Conservation (phyloP, 495 filamentous ascomycete species). For the Trichodelitschia bisporula region DNA sequence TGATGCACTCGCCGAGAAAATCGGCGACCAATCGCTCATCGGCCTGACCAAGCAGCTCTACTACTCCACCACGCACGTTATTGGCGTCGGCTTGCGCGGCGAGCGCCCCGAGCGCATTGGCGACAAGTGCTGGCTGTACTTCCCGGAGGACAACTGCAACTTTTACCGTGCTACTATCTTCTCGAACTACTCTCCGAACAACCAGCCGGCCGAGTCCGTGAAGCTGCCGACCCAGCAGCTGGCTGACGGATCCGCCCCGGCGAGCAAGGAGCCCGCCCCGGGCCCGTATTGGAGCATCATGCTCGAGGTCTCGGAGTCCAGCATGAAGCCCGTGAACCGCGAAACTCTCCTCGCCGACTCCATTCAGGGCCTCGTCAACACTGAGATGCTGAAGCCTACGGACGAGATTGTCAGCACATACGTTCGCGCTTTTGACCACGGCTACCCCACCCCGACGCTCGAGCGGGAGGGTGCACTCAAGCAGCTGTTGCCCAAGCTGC, state of each 20-base stretch:
- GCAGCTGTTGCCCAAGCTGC: conserved; percentile 75
- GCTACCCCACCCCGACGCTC: conserved; percentile 85
- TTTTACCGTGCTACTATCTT: conserved; percentile 99
- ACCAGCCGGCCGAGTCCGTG: conserved; percentile 60
- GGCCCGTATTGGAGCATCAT: conserved; percentile 99
- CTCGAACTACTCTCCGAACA: conserved; percentile 99
- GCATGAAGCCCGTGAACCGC: conserved; percentile 77
- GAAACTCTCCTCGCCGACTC: conserved; percentile 63
- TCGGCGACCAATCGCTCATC: conserved; percentile 66
- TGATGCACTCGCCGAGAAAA: conserved; percentile 64
- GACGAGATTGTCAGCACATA: conserved; percentile 98
- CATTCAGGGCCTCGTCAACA: conserved; percentile 94
- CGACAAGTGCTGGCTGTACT: conserved; percentile 99
- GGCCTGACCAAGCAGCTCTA: conserved; percentile 73
- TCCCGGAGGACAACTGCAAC: conserved; percentile 95
- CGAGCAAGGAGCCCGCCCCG: conserved; percentile 37
- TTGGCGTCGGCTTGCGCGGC: conserved; percentile 87
- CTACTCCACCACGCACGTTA: conserved; percentile 94
- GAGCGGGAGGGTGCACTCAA: conserved; percentile 91
- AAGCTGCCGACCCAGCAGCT: conserved; percentile 74
- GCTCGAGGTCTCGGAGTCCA: conserved; percentile 92
- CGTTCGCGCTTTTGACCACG: conserved; percentile 96
- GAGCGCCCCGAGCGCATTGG: conserved; percentile 85
- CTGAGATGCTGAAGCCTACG: conserved; percentile 66
- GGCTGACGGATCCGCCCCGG: conserved; percentile 60